Evolutionary conservation across 495 filamentous ascomycete species (phyloP), one percentile per base, ranked within the genome.

Genomic region (Tuber magnatum): DNA sequence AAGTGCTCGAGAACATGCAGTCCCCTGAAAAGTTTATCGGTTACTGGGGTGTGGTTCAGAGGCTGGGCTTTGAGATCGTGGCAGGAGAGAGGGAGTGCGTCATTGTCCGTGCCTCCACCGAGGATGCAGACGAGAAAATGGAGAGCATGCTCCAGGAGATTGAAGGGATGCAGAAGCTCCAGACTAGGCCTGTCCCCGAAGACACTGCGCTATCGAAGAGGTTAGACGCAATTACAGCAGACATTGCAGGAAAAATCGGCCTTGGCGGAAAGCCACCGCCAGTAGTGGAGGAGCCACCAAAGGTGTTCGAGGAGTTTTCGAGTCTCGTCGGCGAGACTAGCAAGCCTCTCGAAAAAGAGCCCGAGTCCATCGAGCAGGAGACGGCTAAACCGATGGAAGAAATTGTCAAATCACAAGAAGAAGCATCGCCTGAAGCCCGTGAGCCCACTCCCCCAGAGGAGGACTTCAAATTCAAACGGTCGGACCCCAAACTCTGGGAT

Each of bases 1-100:
- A 79, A 22, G 73, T 77, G 5, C 35, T 79, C n/a, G 76, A 78
- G 28, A 70, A 41, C 7, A 43, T 79, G 32, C 44, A 65, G 14
- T 70, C 44, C 39, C 77, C 77, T 0, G 70, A 70, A 43, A 69
- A 70, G 18, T 79, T 79, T 48, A 48, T 75, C 3, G 72, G 71
- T 24, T 28, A 78, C 61, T 79, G 77, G 77, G 42, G 44, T 28
- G 76, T 75, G 35, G 39, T 79, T 35, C 72, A 75, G 70, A 72
- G 65, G 22, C 72, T 70, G 12, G 77, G 77, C 0, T 79, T 79
- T 42, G 70, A 65, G 9, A 77, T 79, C 0, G 76, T 79, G 3
- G 77, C 69, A 5, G 77, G 70, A 1, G 76, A 75, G 24, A 46
- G 43, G 16, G 77, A 79, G 16, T 79, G 77, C 14, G 4, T 79